A percentile compares a stretch with the other conserved stretches of the same genome.
Conservation (phyloP, 1,284 basidiomycete genomes). For the Ustilago loliicola region DNA sequence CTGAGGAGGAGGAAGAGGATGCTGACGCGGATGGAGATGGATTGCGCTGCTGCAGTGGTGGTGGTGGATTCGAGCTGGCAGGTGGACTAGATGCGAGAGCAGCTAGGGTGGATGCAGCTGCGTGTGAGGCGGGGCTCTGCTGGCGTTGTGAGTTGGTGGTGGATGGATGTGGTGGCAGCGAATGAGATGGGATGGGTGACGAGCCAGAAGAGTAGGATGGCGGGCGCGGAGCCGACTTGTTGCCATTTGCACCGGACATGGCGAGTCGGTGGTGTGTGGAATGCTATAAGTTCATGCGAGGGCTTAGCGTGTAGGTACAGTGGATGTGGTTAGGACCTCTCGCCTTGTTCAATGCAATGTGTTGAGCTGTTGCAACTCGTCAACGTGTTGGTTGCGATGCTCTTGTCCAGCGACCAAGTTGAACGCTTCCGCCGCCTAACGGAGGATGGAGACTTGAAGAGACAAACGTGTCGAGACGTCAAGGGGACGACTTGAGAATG, state of each 20-base stretch:
- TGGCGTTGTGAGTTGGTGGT: slow-evolving; percentile 39
- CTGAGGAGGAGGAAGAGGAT: slow-evolving; percentile 14
- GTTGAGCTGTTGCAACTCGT: not conserved
- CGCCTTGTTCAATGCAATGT: not conserved
- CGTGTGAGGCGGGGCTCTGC: slow-evolving; percentile 46
- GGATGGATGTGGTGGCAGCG: slow-evolving; percentile 42
- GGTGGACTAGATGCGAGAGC: slow-evolving; percentile 43
- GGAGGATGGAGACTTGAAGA: not conserved
- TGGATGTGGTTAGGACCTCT: too few species aligned
- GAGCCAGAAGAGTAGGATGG: slow-evolving; percentile 14
- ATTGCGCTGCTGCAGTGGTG: slow-evolving; percentile 1
- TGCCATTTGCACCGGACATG: slow-evolving; percentile 41
- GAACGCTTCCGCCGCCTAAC: not conserved
- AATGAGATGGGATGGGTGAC: slow-evolving; percentile 10
- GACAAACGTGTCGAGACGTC: not conserved
- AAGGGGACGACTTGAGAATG: too few species aligned
- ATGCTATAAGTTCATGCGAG: slow-evolving; percentile 26
- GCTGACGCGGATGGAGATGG: slow-evolving; percentile 1
- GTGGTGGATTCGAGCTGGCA: slow-evolving; percentile 11
- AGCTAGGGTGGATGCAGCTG: slow-evolving; percentile 46
- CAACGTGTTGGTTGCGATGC: not conserved
- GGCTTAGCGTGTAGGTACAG: not conserved
- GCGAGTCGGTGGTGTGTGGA: slow-evolving; percentile 2
- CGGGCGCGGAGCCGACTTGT: slow-evolving; percentile 26
- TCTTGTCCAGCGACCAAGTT: not conserved